Base-by-base conservation (phyloP, 306 rosid species). In the Morella rubra region DNA sequence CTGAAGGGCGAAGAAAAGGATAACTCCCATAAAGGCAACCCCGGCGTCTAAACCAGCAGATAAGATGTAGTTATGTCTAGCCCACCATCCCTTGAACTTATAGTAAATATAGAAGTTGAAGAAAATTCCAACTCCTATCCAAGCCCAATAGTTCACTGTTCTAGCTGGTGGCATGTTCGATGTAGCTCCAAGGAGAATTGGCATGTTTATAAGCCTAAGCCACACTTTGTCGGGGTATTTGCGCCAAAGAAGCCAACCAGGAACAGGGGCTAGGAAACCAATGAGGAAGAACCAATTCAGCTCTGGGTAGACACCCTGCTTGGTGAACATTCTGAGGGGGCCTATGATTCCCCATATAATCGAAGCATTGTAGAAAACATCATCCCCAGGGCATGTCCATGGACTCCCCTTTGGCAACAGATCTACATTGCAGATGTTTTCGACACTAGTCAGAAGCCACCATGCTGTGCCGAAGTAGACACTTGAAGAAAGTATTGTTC, bases 311-410 rank as follows among this genome's bases (percentile, higher is more conserved):
- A 77, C 5, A 0, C 97, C 98, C 0, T 78, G 78, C 14, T 32
- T 78, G 0, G 85, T 70, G 73, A 93, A 88, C 95, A 91, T 89
- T 61, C 86, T 86, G 3, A 67, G n/a, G 1, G 98, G 96, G 7
- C 98, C 96, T 8, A 91, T 81, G 0, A 90, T 37, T 24, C 98
- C 96, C 96, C 98, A 93, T 60, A 90, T 90, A 64, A 93, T 85
- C 6, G 98, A 93, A 41, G 98, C 98, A 53, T 85, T 86, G 73
- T 86, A 93, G 53, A 91, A 86, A 20, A 93, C 95, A 14, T 82
- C 86, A 12, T 85, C 90, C 0, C 85, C 84, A 0, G 98, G 95
- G 75, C 96, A 91, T 27, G 91, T 91, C 94, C 96, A 93, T 46
- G 96, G 93, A 76, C 96, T 93, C 6, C 89, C 91, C 8, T 32